phyloP scores from a whole-genome alignment of 169 alveolate genomes.

The Cryptosporidium andersoni region DNA sequence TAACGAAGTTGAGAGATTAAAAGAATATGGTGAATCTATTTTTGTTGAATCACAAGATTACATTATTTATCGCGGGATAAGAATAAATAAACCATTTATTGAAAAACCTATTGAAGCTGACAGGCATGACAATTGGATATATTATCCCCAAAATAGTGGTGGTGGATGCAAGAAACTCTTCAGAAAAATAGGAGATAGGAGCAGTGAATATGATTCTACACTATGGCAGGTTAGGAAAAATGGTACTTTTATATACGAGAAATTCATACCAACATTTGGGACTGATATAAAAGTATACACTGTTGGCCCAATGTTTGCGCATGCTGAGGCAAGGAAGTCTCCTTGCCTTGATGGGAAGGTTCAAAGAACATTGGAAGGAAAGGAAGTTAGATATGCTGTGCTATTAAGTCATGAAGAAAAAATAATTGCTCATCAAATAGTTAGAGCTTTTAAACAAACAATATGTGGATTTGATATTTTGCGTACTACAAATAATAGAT shows the following conservation, averaged over 20 bases:
- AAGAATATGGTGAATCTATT: conserved; percentile 78
- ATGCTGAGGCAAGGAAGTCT: conserved; percentile 98
- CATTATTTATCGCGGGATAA: conserved; percentile 86
- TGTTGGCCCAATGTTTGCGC: conserved; percentile 95
- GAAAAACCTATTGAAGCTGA: conserved; percentile 97
- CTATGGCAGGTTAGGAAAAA: conserved; percentile 85
- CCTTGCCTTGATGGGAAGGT: conserved; percentile 93
- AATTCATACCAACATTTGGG: conserved; percentile 94
- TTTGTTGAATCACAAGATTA: conserved; percentile 90
- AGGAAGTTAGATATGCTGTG: conserved; percentile 96
- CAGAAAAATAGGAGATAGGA: conserved; percentile 86
- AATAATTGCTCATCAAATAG: conserved; percentile 91
- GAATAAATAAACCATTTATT: conserved; percentile 94
- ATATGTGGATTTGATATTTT: conserved; percentile 94
- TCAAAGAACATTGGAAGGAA: conserved; percentile 89
- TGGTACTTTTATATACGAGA: conserved; percentile 92
- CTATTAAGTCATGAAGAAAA: conserved; percentile 92
- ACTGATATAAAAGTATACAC: conserved; percentile 97
- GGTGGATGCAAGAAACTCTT: conserved; percentile 90
- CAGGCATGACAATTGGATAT: conserved; percentile 96
- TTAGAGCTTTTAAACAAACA: conserved; percentile 90
- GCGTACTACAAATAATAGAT: conserved; percentile 87
- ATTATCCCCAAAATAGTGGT: conserved; percentile 92
- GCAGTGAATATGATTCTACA: conserved; percentile 71
- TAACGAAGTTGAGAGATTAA: conserved; percentile 74